Conservation (phyloP, 805 yeast genomes). For the Pichia manshurica region DNA sequence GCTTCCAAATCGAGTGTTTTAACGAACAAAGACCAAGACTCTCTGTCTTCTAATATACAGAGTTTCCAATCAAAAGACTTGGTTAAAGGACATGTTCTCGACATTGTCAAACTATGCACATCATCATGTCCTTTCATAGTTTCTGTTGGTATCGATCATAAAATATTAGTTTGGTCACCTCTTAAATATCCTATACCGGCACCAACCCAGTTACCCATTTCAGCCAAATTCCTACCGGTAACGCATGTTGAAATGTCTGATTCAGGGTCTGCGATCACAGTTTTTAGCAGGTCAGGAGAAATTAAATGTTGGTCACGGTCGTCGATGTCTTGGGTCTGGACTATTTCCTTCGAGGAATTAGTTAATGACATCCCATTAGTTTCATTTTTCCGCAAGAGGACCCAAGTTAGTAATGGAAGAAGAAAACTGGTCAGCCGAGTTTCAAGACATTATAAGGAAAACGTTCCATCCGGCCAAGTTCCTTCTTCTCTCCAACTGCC, state of each 20-base stretch:
- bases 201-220: conserved; percentile 40
- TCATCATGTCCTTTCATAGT: conserved; percentile 62
- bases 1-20: conserved; percentile 12
- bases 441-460: conserved; percentile 3
- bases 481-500: not conserved
- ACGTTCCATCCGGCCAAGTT: not conserved
- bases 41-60: not conserved
- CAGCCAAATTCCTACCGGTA: conserved; percentile 54
- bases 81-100: conserved; percentile 51
- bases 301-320: conserved; percentile 59
- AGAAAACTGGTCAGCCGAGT: conserved; percentile 22
- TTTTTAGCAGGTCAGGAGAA: conserved; percentile 46
- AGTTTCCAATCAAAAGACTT: conserved; percentile 35
- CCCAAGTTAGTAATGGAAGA: conserved; percentile 36
- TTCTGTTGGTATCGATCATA: conserved; percentile 69
- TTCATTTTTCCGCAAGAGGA: conserved; percentile 54
- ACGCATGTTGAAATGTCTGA: conserved; percentile 51
- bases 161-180: conserved; percentile 70
- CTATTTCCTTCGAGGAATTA: conserved; percentile 36
- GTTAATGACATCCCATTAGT: conserved; percentile 40
- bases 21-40: not conserved
- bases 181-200: conserved; percentile 40
- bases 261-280: conserved; percentile 52
- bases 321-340: conserved; percentile 54
- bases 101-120: conserved; percentile 54